Percentiles rank a stretch among this genome's conserved stretches.
Evolutionary conservation across 2,329 filamentous ascomycete genomes (phyloP).

Genomic region (Stylonectria norvegica): DNA sequence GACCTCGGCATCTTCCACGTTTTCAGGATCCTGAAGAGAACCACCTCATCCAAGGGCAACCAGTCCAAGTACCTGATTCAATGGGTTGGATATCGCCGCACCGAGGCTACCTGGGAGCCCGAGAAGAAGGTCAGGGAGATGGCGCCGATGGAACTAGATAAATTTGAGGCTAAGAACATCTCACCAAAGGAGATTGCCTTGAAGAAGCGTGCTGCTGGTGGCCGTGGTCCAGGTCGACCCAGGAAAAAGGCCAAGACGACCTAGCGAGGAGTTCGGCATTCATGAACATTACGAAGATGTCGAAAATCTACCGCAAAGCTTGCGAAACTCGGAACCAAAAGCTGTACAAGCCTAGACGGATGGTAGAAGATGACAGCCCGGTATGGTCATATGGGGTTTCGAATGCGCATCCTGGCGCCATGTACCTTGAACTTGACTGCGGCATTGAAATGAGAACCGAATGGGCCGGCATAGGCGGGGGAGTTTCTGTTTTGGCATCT

Average conservation of each 20-base stretch:
- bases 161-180: slow-evolving; percentile 22
- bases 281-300: too few species aligned
- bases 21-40: slow-evolving; percentile 25
- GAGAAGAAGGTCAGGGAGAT: slow-evolving; percentile 21
- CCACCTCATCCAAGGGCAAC: slow-evolving; percentile 13
- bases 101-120: slow-evolving; percentile 23
- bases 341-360: too few species aligned
- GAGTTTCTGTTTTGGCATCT: too few species aligned
- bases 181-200: slow-evolving; percentile 4
- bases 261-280: too few species aligned
- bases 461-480: too few species aligned
- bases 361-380: too few species aligned
- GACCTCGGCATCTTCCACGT: slow-evolving; percentile 24
- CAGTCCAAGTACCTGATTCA: slow-evolving; percentile 20
- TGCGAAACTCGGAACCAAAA: too few species aligned
- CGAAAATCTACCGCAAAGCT: too few species aligned
- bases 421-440: too few species aligned
- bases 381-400: too few species aligned
- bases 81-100: slow-evolving; percentile 25
- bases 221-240: slow-evolving; percentile 22
- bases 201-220: slow-evolving; percentile 20
- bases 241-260: slow-evolving; percentile 23
- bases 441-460: too few species aligned
- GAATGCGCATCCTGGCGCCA: too few species aligned
- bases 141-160: slow-evolving; percentile 22